phyloP scores from a whole-genome alignment of 352 stramenopile species.

The Phytophthora idaei region DNA sequence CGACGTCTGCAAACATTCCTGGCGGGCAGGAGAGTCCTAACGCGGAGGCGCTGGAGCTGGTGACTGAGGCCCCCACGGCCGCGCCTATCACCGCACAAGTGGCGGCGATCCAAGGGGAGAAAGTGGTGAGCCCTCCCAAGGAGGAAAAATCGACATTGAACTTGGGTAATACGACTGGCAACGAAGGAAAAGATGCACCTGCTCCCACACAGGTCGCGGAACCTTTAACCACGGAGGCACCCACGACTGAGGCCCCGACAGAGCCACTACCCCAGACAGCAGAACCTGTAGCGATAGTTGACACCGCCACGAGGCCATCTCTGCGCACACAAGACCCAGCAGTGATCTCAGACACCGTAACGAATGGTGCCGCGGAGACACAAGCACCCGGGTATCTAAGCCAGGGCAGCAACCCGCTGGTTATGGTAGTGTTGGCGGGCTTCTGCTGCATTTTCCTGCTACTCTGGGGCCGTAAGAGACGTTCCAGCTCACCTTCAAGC shows the following conservation, averaged over 20 bases:
- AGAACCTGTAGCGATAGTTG: slow-evolving; percentile 10
- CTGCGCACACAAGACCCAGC: slow-evolving; percentile 38
- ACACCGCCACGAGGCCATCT: slow-evolving; percentile 36
- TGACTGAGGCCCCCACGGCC: neutral
- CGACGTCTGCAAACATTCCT: neutral
- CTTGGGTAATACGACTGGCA: slow-evolving; percentile 9
- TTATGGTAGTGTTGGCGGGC: slow-evolving; percentile 44
- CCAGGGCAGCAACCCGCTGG: slow-evolving; percentile 50
- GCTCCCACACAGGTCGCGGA: neutral
- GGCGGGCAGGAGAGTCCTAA: neutral
- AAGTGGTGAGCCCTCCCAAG: neutral
- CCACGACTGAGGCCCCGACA: slow-evolving; percentile 3
- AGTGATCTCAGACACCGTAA: slow-evolving; percentile 25
- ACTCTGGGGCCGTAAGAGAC: slow-evolving; percentile 57
- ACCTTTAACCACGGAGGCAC: neutral
- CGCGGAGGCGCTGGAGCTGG: slow-evolving; percentile 14
- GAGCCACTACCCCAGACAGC: slow-evolving; percentile 5
- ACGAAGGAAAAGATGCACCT: slow-evolving; percentile 8
- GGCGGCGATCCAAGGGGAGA: neutral
- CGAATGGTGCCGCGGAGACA: slow-evolving; percentile 12
- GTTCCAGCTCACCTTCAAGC: slow-evolving; percentile 20
- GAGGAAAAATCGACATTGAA: slow-evolving; percentile 9
- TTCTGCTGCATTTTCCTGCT: slow-evolving; percentile 68
- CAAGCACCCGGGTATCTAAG: slow-evolving; percentile 31
- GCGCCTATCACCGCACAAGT: neutral